Base-by-base conservation (phyloP, 805 yeast genomes). In the Torulaspora maleeae region DNA sequence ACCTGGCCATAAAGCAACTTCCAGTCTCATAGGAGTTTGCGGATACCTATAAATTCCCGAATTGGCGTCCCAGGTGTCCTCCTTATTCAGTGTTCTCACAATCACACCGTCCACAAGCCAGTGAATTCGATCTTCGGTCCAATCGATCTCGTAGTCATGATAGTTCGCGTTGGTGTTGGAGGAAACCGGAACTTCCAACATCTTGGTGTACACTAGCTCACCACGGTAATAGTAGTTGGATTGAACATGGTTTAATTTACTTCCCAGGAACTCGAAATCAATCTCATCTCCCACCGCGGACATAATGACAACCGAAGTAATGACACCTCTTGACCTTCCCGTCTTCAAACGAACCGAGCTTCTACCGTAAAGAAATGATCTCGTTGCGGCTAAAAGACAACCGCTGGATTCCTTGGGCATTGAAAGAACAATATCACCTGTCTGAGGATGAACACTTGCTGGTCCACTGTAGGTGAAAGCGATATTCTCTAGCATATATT, bases 221-320 rank as follows among this genome's bases (percentile, higher is more conserved):
- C 95, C 96, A 58, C 83, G 82, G 59, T 77, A 79, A 69, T 85
- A 91, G 73, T 64, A 90, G 69, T 90, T 91, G 16, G 89, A 70
- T 72, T 90, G 93, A 0, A 83, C 87, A 30, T 63, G 56, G 20
- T 73, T 70, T 53, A 85, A 68, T 55, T 85, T 79, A 59, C 77
- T 76, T 40, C 98, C 97, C 47, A 88, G 79, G 49, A 83, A 82
- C 69, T 91, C 97, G 63, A 70, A 83, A 74, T 91, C 97, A 56
- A 90, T 77, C 71, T 91, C 98, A 70, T 90, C 98, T 70, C 88
- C 83, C 36, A 82, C 87, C 56, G 86, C 83, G 5, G 95, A 86
- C 64, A 81, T 83, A 38, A 87, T 65, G 59, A 89, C 89, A 55
- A 83, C 77, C 29, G 96, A 91, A 5, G 95, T 77, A 41, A 90